These are phyloP conservation scores for Hydnomerulius pinastri DNA, from an alignment of 768 basidiomycete species.

Conservation along the genomic window DNA sequence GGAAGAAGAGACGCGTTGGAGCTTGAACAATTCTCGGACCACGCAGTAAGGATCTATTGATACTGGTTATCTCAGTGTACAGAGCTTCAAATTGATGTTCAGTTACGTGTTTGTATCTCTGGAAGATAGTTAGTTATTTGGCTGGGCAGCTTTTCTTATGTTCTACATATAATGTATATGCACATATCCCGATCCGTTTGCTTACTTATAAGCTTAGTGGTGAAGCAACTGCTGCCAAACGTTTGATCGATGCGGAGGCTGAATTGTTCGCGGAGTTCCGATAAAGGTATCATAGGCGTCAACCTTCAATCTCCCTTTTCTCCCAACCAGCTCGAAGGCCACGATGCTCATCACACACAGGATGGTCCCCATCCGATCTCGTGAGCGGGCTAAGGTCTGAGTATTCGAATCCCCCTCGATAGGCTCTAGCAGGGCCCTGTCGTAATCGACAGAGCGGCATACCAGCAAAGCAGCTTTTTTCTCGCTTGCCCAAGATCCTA, in stretches of 20 bases:
- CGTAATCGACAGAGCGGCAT: slow-evolving; percentile 59
- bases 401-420: slow-evolving; percentile 64
- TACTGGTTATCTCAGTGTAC: no score
- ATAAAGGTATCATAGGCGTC: background rate
- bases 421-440: slow-evolving; percentile 62
- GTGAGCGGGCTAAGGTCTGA: slow-evolving; percentile 88
- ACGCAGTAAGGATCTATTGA: background rate
- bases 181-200: no score
- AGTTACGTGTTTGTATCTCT: no score
- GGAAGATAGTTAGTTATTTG: no score
- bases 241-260: no score
- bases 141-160: no score
- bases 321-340: slow-evolving; percentile 54
- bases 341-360: slow-evolving; percentile 68
- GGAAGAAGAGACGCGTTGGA: slow-evolving; percentile 32
- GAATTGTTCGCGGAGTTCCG: no score
- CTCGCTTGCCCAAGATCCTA: slow-evolving; percentile 45
- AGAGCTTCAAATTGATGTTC: no score
- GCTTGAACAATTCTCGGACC: slow-evolving; percentile 4
- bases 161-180: no score
- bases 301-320: background rate
- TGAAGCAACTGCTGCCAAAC: no score
- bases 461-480: slow-evolving; percentile 59
- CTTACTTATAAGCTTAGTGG: no score
- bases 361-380: slow-evolving; percentile 37